Base-by-base conservation (phyloP, 1,284 basidiomycete species). In the Gymnopus androsaceus region DNA sequence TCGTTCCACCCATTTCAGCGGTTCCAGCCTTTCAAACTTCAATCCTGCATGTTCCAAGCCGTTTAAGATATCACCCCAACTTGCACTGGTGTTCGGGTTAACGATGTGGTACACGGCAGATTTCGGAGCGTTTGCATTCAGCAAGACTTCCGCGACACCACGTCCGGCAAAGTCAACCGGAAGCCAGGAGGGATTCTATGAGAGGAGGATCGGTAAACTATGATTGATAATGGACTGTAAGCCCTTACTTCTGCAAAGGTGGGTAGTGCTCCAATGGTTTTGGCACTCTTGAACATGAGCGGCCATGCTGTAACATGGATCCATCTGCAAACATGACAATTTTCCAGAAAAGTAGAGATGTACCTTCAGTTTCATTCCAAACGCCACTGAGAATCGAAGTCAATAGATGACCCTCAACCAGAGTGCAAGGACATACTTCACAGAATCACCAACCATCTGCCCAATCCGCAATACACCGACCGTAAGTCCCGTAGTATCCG, bases 321-420 rank as follows among this genome's bases (percentile, higher is more conserved):
- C 40, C 23, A 15, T 19, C 46, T 11, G 45, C 47, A 23, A 63
- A 64, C 63, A n/a, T n/a, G n/a, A n/a, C n/a, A n/a, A n/a, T n/a
- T n/a, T n/a, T n/a, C n/a, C n/a, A n/a, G n/a, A 77, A 69, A 59
- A 79, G 69, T 47, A 21, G 67, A 66, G 23, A 23, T 67, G 75
- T 78, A 4, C 79, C 82, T 65, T 84, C 83, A 2, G 76, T 83
- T 59, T 79, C 75, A 66, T 85, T 86, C 84, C 84, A 86, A 1
- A 83, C 74, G 1, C 83, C 83, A 53, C 73, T 68, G 45, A 55
- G 44, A 11, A 34, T 27, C 11, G 51, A 33, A 12, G 41, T 25
- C 17, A 9, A 17, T 46, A 54, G 23, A 55, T n/a, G 47, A 15
- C 19, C 12, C 27, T 5, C 8, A 50, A 14, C 6, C 25, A 19